Evolutionary conservation across 176 grass and related monocot genomes (phyloP), one percentile per base, ranked within the genome.

Genomic region (Eragrostis nindensis): DNA sequence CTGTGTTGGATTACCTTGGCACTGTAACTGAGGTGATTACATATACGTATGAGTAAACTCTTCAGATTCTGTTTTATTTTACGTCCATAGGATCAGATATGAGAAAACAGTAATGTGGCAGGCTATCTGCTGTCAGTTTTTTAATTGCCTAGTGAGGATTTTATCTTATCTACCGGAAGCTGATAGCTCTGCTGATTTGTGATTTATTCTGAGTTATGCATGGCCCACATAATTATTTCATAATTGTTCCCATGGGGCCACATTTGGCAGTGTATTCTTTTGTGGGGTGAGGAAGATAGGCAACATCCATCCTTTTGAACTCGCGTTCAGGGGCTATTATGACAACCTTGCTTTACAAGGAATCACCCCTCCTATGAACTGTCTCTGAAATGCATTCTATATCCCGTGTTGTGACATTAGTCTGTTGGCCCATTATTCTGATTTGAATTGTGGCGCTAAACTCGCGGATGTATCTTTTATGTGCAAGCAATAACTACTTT

Each of bases 1-100:
- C 95, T 73, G 90, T 98, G 40, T 71, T 98, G 59, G 95, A 94
- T 87, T 98, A 92, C 83, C 80, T 98, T 82, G 85, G 74, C 40
- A 98, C 90, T 80, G 66, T 92, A 45, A 89, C 94, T 75, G 92
- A 94, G 95, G 95, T 98, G 79, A 82, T 70, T 72, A 43, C 44
- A 62, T 79, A n/a, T n/a, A n/a, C n/a, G n/a, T n/a, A 39, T 54
- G 18, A 41, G 40, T 76, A 70, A 27, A 61, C 27, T 82, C 22
- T 72, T 66, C 43, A 49, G 46, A 47, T 89, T 6, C 54, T 6
- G 53, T 89, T 81, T 70, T 90, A 36, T 82, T 55, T n/a, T 75
- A 80, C 9, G 6, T 8, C 62, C n/a, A 36, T 77, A 43, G 64
- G 52, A 70, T 71, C 71, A 85, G 57, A 71, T 27, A 69, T 62